Conservation (phyloP, 2,329 filamentous ascomycete species). For the Sclerotinia nivalis region DNA sequence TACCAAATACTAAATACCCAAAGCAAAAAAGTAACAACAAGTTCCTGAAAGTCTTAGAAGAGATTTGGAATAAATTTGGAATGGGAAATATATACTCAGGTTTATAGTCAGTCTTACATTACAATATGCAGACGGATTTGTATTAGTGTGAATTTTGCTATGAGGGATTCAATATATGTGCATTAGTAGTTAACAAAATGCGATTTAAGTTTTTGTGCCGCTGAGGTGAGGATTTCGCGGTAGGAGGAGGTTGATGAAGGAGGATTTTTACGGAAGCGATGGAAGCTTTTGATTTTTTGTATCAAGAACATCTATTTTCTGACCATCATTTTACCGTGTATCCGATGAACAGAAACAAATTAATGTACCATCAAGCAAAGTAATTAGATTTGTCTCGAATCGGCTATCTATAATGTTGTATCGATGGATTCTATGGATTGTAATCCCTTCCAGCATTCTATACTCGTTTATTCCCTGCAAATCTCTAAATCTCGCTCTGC, state of each 20-base stretch:
- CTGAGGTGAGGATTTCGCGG: neutral
- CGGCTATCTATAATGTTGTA: slow-evolving; percentile 7
- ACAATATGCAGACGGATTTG: too few relatives aligned
- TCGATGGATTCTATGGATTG: neutral
- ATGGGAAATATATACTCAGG: too few relatives aligned
- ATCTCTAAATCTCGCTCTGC: neutral
- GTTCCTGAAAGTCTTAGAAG: too few relatives aligned
- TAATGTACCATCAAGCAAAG: neutral
- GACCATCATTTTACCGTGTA: too few relatives aligned
- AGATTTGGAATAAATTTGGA: too few relatives aligned
- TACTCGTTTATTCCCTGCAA: neutral
- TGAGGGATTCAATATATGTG: too few relatives aligned
- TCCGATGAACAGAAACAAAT: neutral
- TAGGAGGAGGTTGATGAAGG: neutral
- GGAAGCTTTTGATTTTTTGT: too few relatives aligned
- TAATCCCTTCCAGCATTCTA: neutral
- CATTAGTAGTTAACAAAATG: neutral
- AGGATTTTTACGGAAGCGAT: neutral
- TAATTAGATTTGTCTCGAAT: neutral
- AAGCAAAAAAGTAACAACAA: too few relatives aligned
- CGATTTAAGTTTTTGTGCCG: neutral
- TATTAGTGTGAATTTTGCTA: too few relatives aligned
- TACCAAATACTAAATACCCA: too few relatives aligned
- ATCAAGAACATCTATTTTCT: too few relatives aligned
- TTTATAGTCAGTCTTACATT: too few relatives aligned